Evolutionary conservation across 2,329 filamentous ascomycete species (phyloP), one percentile per base, ranked within the genome.

Genomic region (Blastomyces silverae): DNA sequence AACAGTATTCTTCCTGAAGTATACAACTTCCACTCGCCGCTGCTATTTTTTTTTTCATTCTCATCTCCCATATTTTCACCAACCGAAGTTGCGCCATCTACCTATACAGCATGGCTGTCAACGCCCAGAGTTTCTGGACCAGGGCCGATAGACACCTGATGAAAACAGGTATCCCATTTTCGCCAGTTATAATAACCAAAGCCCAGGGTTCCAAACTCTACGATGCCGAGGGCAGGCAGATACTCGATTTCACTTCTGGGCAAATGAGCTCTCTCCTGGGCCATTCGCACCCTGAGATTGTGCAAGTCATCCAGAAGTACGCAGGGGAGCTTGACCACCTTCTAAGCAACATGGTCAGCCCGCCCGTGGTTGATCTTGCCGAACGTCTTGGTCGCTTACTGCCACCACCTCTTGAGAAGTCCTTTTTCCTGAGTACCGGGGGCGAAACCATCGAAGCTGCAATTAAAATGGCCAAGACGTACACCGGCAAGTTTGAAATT

Each of bases 401-500:
- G 2, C 84, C 84, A 0, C 62, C 64, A 0, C 69, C 72, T 0
- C 74, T 87, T 0, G 80, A 84, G 66, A 82, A 83, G 66, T 79
- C 84, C 0, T 82, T 86, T 70, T 87, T 87, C 67, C 76, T 86
- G 11, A 83, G 77, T 61, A 87, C 84, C 0, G 84, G 84, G 0
- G 80, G 79, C 2, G 84, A 87, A 71, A 81, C 78, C 56, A 84
- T 81, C 66, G 86, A 89, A 68, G 85, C 84, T 2, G 86, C 86
- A 1, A 85, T 89, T 65, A 84, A 85, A 64, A 79, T 89, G 68
- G 86, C 86, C 4, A 89, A 89, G 68, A 75, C 79, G 11, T 86
- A 82, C 70, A 89, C 86, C 0, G 84, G 85, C 0, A 87, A 86
- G 62, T 88, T 85, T 69, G 85, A 88, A 71, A 81, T 89, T 61